Base-by-base conservation (phyloP, 2,329 filamentous ascomycete species). In the Davidsoniella neocaledoniae region DNA sequence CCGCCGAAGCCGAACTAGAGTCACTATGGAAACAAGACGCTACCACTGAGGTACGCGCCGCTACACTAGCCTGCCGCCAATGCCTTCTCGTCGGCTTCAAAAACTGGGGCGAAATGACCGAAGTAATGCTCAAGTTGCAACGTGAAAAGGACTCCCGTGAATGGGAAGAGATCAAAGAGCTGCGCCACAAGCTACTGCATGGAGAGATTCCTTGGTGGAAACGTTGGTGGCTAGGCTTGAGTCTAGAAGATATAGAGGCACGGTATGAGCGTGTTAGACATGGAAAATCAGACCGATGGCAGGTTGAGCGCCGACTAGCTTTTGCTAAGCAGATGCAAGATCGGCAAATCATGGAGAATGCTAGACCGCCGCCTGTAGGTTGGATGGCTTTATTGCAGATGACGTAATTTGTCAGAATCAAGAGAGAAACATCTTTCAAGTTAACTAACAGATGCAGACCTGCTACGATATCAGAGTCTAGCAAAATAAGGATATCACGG, bases 71-170 rank as follows among this genome's bases (percentile, higher is more conserved):
- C 38, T 94, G 88, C 61, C 75, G 75, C 33, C 74, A 90, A 56
- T 95, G 90, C 59, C 72, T 94, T 5, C 69, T 76, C 52, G 77
- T 83, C 2, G 85, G 85, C 0, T 69, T 94, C 1, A 72, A 74
- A 5, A 93, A 94, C 61, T 94, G 88, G 88, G 74, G 74, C 43
- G 73, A 71, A 25, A 96, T 96, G 83, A 79, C 91, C 17, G 43
- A 49, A 19, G 51, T 46, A 5, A 53, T 53, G 51, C 26, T 49
- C 7, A 38, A 49, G 12, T 68, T 69, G 9, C 71, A 72, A 51
- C 69, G 93, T 43, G 75, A 74, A 23, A 66, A 64, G 47, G 69
- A 72, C 39, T 72, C 51, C 14, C 19, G 33, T 12, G 51, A 46
- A 5, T 53, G 77, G 58, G 61, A 63, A 39, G 60, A 60, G 33